A percentile compares a stretch with the other conserved stretches of the same genome.
Evolutionary conservation across 345 rosid species (phyloP).

Genomic region (Dovyalis caffra): DNA sequence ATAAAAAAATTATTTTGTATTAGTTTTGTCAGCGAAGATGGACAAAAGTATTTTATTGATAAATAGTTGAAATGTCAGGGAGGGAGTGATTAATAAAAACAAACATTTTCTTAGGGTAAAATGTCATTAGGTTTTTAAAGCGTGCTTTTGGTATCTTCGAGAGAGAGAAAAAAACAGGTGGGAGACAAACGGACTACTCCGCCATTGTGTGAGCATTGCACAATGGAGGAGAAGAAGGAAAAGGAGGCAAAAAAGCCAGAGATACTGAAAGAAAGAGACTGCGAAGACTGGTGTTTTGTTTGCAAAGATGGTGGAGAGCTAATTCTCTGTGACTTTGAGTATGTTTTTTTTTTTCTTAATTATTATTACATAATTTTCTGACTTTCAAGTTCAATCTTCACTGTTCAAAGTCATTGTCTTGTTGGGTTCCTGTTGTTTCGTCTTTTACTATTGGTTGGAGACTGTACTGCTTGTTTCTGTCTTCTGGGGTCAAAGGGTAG

Average conservation of each 20-base stretch:
- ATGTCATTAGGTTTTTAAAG: no score
- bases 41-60: no score
- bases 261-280: constrained; percentile 10
- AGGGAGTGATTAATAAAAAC: no score
- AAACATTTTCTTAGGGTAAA: no score
- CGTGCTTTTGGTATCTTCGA: background rate
- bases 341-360: background rate
- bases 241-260: background rate
- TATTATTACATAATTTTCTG: background rate
- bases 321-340: constrained; percentile 21
- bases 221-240: background rate
- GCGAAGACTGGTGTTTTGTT: constrained; percentile 26
- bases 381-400: background rate
- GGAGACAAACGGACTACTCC: background rate
- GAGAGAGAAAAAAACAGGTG: background rate
- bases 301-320: constrained; percentile 32
- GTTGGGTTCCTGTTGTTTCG: background rate
- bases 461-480: background rate
- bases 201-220: background rate
- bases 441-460: background rate
- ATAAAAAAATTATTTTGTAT: no score
- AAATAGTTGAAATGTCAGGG: no score
- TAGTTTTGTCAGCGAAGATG: no score
- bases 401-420: background rate
- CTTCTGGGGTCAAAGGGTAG: background rate